These are phyloP conservation scores for Dacryopinax spathularia DNA, from an alignment of 768 basidiomycete genomes.

Conservation along the genomic window DNA sequence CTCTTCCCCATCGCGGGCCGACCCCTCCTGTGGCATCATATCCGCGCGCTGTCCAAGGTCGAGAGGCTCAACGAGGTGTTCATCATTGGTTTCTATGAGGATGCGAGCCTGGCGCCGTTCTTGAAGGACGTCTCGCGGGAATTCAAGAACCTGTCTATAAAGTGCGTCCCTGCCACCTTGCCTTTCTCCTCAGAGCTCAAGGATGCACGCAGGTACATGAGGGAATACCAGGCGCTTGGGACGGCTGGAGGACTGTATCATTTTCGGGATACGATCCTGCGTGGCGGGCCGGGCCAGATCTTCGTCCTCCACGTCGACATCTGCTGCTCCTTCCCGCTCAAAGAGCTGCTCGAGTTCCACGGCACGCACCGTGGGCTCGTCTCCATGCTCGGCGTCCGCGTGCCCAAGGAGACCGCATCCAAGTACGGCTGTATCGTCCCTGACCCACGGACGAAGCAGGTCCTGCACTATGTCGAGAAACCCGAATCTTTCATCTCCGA, in stretches of 20 bases:
- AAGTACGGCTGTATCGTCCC: slow-evolving; percentile 31
- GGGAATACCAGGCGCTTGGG: slow-evolving; percentile 30
- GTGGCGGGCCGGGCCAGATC: slow-evolving; percentile 25
- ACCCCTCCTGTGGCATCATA: slow-evolving; percentile 31
- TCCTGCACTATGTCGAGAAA: slow-evolving; percentile 31
- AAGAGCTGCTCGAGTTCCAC: slow-evolving; percentile 25
- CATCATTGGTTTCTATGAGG: slow-evolving; percentile 31
- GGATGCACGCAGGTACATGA: slow-evolving; percentile 22
- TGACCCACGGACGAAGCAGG: slow-evolving; percentile 22
- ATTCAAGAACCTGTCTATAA: slow-evolving; percentile 29
- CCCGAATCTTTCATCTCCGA: slow-evolving; percentile 30
- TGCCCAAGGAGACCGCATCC: slow-evolving; percentile 26
- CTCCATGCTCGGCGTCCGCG: slow-evolving; percentile 29
- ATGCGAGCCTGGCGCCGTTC: slow-evolving; percentile 27
- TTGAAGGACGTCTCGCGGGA: slow-evolving; percentile 28
- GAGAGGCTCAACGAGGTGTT: slow-evolving; percentile 25
- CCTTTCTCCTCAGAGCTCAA: background rate
- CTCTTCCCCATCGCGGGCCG: slow-evolving; percentile 28
- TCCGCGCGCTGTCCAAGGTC: slow-evolving; percentile 27
- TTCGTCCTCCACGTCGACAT: slow-evolving; percentile 34
- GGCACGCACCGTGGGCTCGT: slow-evolving; percentile 28
- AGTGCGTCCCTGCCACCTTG: slow-evolving; percentile 8
- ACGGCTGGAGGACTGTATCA: slow-evolving; percentile 25
- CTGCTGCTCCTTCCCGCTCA: slow-evolving; percentile 27
- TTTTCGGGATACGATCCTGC: slow-evolving; percentile 28